Evolutionary conservation across 768 basidiomycete species (phyloP).

Genomic region (Chlorophyllum brunneum): DNA sequence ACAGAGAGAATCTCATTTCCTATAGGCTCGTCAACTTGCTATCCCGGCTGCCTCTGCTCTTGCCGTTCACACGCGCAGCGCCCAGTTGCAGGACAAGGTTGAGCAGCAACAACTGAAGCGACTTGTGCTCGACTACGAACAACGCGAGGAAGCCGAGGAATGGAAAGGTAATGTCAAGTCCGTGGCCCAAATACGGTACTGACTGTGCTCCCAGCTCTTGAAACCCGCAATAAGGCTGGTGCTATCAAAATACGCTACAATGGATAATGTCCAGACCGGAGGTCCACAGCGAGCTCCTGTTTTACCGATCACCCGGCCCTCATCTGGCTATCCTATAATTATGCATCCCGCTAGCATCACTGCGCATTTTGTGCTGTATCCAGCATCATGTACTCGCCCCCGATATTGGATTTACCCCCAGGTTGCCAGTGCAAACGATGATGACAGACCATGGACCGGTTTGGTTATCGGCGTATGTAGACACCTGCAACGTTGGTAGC

Average conservation of each 20-base stretch:
- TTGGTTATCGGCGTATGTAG: neutral
- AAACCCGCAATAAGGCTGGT: slow-evolving; percentile 61
- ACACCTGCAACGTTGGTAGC: no score
- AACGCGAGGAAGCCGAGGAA: slow-evolving; percentile 84
- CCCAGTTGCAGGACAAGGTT: slow-evolving; percentile 90
- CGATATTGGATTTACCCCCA: neutral
- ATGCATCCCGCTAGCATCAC: neutral
- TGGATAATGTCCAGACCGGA: slow-evolving; percentile 38
- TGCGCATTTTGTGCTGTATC: neutral
- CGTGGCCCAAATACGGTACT: neutral
- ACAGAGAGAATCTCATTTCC: slow-evolving; percentile 5
- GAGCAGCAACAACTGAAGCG: slow-evolving; percentile 97
- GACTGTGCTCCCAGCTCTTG: slow-evolving; percentile 44
- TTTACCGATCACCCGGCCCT: neutral
- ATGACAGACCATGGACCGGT: neutral
- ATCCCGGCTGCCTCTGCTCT: slow-evolving; percentile 86
- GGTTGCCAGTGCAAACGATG: neutral
- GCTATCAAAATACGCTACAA: slow-evolving; percentile 77
- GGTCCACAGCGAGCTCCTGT: neutral
- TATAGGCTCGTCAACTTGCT: slow-evolving; percentile 79
- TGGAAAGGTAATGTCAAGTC: slow-evolving; percentile 53
- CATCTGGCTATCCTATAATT: neutral
- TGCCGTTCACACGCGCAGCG: slow-evolving; percentile 85
- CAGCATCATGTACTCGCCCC: neutral
- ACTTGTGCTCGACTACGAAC: slow-evolving; percentile 89